These are phyloP conservation scores for Trichoderma sp. DNA, from an alignment of 2,329 filamentous ascomycete genomes.

Conservation along the genomic window DNA sequence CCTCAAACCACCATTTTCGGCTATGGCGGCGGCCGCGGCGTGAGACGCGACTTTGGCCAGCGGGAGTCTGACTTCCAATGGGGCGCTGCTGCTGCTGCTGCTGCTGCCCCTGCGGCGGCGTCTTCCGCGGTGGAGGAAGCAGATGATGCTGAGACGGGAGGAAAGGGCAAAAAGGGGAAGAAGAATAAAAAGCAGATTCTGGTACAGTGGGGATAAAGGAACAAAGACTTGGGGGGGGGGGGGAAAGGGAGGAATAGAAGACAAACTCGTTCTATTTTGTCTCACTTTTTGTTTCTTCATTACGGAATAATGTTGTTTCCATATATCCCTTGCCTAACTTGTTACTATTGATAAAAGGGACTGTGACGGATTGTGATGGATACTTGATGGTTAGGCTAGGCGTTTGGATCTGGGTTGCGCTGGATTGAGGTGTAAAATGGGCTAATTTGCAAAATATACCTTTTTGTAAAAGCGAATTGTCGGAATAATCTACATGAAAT, in stretches of 20 bases:
- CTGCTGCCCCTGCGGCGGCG: conserved; percentile 26
- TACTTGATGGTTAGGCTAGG: neutral
- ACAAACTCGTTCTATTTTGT: neutral
- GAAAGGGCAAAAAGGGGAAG: conserved; percentile 58
- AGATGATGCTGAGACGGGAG: conserved; percentile 34
- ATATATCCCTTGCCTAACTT: neutral
- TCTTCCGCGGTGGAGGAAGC: conserved; percentile 32
- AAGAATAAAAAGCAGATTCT: conserved; percentile 64
- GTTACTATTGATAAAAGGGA: neutral
- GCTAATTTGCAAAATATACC: too few species aligned
- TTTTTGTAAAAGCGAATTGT: neutral
- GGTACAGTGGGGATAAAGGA: conserved; percentile 58
- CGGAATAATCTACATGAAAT: neutral
- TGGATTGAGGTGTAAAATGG: neutral
- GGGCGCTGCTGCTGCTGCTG: conserved; percentile 35
- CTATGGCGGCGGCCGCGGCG: conserved; percentile 55
- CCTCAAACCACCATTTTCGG: conserved; percentile 63
- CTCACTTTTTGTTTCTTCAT: neutral
- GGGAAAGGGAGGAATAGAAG: neutral
- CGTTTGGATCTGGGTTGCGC: neutral
- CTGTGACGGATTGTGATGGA: neutral
- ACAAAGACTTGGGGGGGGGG: neutral
- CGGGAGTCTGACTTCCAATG: conserved; percentile 57
- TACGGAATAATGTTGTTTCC: neutral
- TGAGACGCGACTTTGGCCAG: conserved; percentile 55